phyloP scores from a whole-genome alignment of 2,329 filamentous ascomycete species.

The Parastagonospora avenae region DNA sequence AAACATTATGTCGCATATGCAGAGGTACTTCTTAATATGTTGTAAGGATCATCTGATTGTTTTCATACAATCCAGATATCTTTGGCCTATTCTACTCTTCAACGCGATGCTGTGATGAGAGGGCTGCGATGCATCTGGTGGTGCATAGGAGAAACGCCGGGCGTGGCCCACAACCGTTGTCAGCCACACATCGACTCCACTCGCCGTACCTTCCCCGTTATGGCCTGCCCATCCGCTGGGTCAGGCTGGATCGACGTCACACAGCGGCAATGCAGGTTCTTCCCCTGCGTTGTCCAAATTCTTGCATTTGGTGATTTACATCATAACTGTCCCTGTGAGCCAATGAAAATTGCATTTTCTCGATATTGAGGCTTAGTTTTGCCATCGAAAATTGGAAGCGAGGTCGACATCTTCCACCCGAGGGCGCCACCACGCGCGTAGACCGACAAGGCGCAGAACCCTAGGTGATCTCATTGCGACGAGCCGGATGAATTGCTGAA shows the following conservation, averaged over 20 bases:
- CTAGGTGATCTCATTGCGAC: neutral
- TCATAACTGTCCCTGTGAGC: neutral
- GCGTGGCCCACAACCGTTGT: constrained; percentile 1
- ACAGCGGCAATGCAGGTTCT: constrained; percentile 4
- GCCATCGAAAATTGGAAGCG: neutral
- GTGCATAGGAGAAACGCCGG: constrained; percentile 1
- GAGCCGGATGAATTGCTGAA: constrained; percentile 1
- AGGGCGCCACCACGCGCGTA: neutral
- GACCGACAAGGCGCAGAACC: neutral
- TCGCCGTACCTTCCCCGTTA: neutral
- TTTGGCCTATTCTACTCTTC: neutral
- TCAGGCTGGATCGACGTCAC: constrained; percentile 5
- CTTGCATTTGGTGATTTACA: constrained; percentile 2
- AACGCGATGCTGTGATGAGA: neutral
- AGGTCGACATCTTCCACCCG: constrained; percentile 1
- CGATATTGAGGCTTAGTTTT: constrained; percentile 1
- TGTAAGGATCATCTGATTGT: too few species aligned
- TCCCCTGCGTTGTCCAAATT: neutral
- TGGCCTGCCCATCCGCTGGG: neutral
- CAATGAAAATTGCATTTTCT: neutral
- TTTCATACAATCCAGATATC: too few species aligned
- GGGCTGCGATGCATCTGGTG: neutral
- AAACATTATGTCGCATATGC: neutral
- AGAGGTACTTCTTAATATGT: too few species aligned
- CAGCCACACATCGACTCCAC: neutral